Percentiles rank a stretch among this genome's conserved stretches.
Evolutionary conservation across 768 basidiomycete species (phyloP).

Genomic region (Tricholoma terreum): DNA sequence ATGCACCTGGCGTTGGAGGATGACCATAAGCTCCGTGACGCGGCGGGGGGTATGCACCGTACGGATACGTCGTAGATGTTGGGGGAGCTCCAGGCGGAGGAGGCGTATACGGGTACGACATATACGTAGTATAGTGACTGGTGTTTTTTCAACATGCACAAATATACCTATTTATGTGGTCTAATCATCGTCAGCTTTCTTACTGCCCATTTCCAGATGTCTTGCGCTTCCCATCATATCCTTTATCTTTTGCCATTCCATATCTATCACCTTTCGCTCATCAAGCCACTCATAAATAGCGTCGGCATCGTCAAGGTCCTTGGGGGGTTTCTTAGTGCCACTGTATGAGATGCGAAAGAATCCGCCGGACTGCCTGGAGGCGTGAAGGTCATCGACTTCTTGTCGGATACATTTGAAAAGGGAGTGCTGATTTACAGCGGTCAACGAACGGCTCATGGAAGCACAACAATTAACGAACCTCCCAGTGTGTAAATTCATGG

Average conservation of each 20-base stretch:
- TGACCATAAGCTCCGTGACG: conserved; percentile 42
- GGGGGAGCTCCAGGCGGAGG: conserved; percentile 24
- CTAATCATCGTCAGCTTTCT: conserved; percentile 43
- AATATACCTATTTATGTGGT: no score
- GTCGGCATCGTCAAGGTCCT: conserved; percentile 70
- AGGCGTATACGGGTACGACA: conserved; percentile 25
- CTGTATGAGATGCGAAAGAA: conserved; percentile 61
- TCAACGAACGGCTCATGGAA: conserved; percentile 3
- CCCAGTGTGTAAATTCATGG: conserved; percentile 80
- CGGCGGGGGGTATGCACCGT: conserved; percentile 57
- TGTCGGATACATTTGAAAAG: conserved; percentile 57
- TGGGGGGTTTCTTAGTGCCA: conserved; percentile 55
- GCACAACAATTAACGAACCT: conserved; percentile 45
- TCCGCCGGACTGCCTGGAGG: conserved; percentile 29
- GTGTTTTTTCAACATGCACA: conserved; percentile 2
- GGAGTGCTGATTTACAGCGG: conserved; percentile 45
- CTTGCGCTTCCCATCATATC: conserved; percentile 73
- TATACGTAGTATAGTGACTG: conserved; percentile 3
- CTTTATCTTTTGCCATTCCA: conserved; percentile 69
- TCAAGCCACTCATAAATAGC: conserved; percentile 82
- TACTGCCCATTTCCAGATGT: conserved; percentile 51
- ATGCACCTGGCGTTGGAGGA: conserved; percentile 45
- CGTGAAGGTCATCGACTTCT: conserved; percentile 57
- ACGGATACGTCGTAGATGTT: conserved; percentile 59
- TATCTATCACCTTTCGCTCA: conserved; percentile 59